Percentiles rank a stretch among this genome's conserved stretches.
phyloP scores from a whole-genome alignment of 805 yeast species.

The Candida sphagnicola region DNA sequence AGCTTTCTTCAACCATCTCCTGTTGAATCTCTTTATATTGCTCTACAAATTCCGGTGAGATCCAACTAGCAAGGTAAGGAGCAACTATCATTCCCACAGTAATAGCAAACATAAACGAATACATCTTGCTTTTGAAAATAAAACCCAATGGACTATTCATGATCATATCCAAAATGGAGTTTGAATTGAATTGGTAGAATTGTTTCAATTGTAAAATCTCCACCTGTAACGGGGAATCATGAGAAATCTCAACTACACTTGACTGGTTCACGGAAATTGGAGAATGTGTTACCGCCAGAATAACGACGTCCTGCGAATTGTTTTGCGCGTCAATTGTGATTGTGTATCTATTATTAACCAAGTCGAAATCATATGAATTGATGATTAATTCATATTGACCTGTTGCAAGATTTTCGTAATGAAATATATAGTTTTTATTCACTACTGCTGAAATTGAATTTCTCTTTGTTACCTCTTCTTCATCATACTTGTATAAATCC shows the following conservation, averaged over 20 bases:
- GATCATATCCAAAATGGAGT: slow-evolving; percentile 28
- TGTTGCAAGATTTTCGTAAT: slow-evolving; percentile 15
- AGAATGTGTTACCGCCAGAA: slow-evolving; percentile 20
- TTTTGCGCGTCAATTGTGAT: slow-evolving; percentile 17
- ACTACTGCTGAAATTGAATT: slow-evolving; percentile 13
- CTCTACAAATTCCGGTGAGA: slow-evolving; percentile 37
- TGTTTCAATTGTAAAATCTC: slow-evolving; percentile 19
- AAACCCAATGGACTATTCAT: slow-evolving; percentile 40
- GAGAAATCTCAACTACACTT: slow-evolving; percentile 11
- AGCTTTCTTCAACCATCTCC: slow-evolving; percentile 1
- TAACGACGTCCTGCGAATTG: slow-evolving; percentile 1
- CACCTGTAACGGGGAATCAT: slow-evolving; percentile 18
- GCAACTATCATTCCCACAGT: slow-evolving; percentile 25
- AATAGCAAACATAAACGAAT: slow-evolving; percentile 29
- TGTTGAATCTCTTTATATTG: slow-evolving; percentile 12
- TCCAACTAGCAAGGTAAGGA: slow-evolving; percentile 26
- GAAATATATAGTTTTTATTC: slow-evolving; percentile 22
- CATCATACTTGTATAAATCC: slow-evolving; percentile 11
- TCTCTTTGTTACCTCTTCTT: slow-evolving; percentile 2
- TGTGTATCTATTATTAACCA: slow-evolving; percentile 21
- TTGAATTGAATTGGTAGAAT: slow-evolving; percentile 30
- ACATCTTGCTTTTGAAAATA: slow-evolving; percentile 32
- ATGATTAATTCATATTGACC: slow-evolving; percentile 35
- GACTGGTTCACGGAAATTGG: slow-evolving; percentile 16
- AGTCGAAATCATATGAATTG: slow-evolving; percentile 32